These are phyloP conservation scores for Monosporascus sp. DNA, from an alignment of 2,329 filamentous ascomycete species.

Conservation along the genomic window DNA sequence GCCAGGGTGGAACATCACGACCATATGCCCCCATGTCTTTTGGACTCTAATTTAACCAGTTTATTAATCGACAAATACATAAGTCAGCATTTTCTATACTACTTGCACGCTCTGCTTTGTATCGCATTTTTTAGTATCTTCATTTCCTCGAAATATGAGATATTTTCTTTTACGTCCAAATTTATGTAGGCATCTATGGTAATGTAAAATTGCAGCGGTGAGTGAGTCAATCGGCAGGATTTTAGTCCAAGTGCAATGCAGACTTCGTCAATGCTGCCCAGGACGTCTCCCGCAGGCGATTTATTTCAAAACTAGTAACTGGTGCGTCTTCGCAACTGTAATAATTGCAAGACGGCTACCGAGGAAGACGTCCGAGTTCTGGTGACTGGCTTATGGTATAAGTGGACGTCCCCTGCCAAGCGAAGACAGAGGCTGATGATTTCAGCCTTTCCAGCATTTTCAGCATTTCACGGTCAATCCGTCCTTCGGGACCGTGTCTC, in stretches of 20 bases:
- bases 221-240: neutral
- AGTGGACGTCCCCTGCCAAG: neutral
- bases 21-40: too few species aligned
- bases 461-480: neutral
- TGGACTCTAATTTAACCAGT: too few species aligned
- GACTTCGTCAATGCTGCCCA: too few species aligned
- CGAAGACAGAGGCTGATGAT: neutral
- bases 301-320: too few species aligned
- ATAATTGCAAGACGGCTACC: neutral
- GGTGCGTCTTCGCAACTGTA: neutral
- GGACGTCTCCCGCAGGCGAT: too few species aligned
- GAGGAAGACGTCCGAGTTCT: neutral
- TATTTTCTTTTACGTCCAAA: neutral
- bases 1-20: too few species aligned
- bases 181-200: neutral
- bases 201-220: neutral
- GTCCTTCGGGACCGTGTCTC: slow-evolving; percentile 1
- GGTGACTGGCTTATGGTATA: neutral
- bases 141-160: too few species aligned
- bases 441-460: neutral
- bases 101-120: too few species aligned
- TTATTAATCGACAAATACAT: too few species aligned
- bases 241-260: neutral
- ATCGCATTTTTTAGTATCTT: too few species aligned
- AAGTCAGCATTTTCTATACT: too few species aligned